Conservation (phyloP, 148 eudicot species). For the Amaranthus hypochondriacus region DNA sequence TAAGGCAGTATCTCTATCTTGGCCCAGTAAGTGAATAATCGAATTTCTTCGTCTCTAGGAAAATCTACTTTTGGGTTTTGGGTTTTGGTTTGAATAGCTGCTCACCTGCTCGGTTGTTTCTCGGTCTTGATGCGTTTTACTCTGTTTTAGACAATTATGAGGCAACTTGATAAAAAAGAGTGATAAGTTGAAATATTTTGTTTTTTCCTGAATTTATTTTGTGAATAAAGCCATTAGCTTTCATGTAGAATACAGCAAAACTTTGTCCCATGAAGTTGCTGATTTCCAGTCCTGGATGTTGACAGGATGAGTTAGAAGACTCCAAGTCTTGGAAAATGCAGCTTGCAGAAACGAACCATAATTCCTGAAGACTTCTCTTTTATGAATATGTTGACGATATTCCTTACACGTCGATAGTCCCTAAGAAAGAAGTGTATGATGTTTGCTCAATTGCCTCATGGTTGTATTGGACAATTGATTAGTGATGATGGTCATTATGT, state of each 20-base stretch:
- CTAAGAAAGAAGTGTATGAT: too few species aligned
- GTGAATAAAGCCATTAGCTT: neutral
- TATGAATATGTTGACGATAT: neutral
- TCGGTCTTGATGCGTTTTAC: too few species aligned
- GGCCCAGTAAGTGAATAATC: neutral
- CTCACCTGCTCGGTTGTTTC: too few species aligned
- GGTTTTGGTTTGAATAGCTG: too few species aligned
- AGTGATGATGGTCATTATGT: too few species aligned
- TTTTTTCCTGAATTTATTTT: neutral
- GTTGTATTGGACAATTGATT: too few species aligned
- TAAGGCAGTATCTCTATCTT: too few species aligned
- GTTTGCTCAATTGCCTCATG: too few species aligned
- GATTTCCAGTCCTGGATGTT: constrained; percentile 8
- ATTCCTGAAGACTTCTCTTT: constrained; percentile 8
- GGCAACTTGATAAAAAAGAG: neutral
- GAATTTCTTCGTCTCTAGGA: neutral
- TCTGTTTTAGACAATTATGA: neutral
- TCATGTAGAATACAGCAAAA: neutral
- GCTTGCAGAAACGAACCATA: constrained; percentile 41
- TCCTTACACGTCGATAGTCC: too few species aligned
- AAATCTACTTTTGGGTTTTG: neutral
- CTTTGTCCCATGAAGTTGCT: neutral
- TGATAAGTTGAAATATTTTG: neutral
- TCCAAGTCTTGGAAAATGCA: constrained; percentile 78
- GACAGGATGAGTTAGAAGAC: constrained; percentile 78